Percentiles rank a stretch among this genome's conserved stretches.
Conservation (phyloP, 1,139 yeast species). For the Geotrichum histeridarum region DNA sequence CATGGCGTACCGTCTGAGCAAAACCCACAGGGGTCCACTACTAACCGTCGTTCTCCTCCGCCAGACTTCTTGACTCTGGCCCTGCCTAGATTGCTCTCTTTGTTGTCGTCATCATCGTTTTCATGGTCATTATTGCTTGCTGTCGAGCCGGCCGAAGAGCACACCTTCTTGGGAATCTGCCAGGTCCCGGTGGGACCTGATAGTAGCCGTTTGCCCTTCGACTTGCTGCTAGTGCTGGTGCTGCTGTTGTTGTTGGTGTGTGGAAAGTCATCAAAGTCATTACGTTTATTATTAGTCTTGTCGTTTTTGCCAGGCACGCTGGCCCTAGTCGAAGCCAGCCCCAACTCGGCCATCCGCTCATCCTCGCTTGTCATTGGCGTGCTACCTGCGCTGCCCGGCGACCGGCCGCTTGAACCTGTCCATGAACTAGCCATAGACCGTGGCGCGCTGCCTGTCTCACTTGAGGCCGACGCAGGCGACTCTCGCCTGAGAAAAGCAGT, state of each 20-base stretch:
- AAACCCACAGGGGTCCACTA: constrained; percentile 12
- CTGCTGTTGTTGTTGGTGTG: neutral
- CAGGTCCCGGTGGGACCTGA: neutral
- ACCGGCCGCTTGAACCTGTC: constrained; percentile 1
- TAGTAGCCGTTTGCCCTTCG: neutral
- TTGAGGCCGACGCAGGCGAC: neutral
- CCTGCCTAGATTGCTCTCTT: neutral
- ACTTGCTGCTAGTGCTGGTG: neutral
- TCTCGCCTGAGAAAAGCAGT: neutral
- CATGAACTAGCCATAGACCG: neutral
- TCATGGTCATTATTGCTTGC: neutral
- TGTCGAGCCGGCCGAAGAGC: neutral
- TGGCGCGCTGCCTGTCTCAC: neutral
- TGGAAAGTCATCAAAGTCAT: neutral
- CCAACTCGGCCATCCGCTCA: neutral
- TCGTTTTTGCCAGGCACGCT: neutral
- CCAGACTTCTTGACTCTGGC: too few relatives aligned
- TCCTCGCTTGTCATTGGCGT: constrained; percentile 5
- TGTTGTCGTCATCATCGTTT: neutral
- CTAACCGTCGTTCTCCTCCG: neutral
- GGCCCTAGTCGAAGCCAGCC: neutral
- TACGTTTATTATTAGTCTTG: neutral
- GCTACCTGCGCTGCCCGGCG: constrained; percentile 1
- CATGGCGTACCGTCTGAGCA: constrained; percentile 14
- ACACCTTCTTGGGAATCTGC: neutral